phyloP scores from a whole-genome alignment of 768 basidiomycete species.

The Termitomyces heimii region DNA sequence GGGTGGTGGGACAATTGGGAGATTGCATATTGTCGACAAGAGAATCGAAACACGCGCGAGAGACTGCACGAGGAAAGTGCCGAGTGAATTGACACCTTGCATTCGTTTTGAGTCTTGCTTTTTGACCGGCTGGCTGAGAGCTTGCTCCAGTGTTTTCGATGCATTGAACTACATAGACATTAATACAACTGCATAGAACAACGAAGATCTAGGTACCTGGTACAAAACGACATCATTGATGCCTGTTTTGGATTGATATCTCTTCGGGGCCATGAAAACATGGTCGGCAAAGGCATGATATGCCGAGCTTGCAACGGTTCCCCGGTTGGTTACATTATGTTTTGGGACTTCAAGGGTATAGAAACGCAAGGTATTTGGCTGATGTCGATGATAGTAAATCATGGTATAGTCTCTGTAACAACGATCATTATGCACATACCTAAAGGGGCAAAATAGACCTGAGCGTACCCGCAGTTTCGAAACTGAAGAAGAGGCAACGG shows the following conservation, averaged over 20 bases:
- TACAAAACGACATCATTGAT: conserved; percentile 32
- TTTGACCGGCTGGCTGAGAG: background rate
- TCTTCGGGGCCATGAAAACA: conserved; percentile 29
- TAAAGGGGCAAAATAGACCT: background rate
- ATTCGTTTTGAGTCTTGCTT: background rate
- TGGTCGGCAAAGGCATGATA: conserved; percentile 26
- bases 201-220: conserved; percentile 25
- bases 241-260: conserved; percentile 15
- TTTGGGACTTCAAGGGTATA: conserved; percentile 42
- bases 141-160: conserved; percentile 21
- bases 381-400: conserved; percentile 50
- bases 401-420: conserved; percentile 20
- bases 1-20: conserved; percentile 15
- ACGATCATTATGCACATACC: background rate
- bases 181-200: background rate
- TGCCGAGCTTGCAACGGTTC: conserved; percentile 12
- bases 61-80: background rate
- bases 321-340: conserved; percentile 17
- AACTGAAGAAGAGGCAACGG: conserved; percentile 6
- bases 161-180: conserved; percentile 34
- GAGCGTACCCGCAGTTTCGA: conserved; percentile 10
- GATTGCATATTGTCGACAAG: conserved; percentile 12
- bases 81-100: background rate
- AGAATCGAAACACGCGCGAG: conserved; percentile 2
- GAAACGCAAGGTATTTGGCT: conserved; percentile 54